phyloP scores from a whole-genome alignment of 2,329 filamentous ascomycete species.

The Talaromyces albobiverticillius region DNA sequence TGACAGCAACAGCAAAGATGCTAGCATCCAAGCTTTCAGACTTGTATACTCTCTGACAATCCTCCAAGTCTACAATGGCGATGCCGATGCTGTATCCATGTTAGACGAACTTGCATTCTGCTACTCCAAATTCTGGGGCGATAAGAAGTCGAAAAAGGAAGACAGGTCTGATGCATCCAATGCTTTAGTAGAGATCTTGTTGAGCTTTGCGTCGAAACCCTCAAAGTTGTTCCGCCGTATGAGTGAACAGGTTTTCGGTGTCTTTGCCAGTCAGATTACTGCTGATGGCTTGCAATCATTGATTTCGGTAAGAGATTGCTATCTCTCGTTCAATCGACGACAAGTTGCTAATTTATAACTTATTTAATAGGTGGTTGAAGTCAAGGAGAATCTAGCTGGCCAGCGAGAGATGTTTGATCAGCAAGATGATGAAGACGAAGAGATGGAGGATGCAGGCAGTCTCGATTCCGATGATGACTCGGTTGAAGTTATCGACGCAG shows the following conservation, averaged over 20 bases:
- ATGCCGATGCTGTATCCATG: conserved; percentile 78
- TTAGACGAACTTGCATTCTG: conserved; percentile 78
- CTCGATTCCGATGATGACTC: conserved; percentile 31
- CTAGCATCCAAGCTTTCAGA: conserved; percentile 73
- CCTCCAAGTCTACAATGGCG: conserved; percentile 85
- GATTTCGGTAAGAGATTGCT: conserved; percentile 38
- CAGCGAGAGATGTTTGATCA: conserved; percentile 83
- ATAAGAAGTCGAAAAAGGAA: conserved; percentile 52
- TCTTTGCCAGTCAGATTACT: conserved; percentile 74
- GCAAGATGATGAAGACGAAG: conserved; percentile 58
- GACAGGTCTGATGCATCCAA: conserved; percentile 57
- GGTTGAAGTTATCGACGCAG: conserved; percentile 24
- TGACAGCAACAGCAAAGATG: conserved; percentile 40
- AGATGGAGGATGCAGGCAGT: conserved; percentile 46
- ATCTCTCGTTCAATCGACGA: background rate
- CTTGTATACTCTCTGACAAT: conserved; percentile 81
- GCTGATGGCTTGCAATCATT: conserved; percentile 66
- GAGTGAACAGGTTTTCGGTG: conserved; percentile 81
- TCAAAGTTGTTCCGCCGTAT: conserved; percentile 82
- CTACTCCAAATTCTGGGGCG: conserved; percentile 59
- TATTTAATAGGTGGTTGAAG: conserved; percentile 63
- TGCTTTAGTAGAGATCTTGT: conserved; percentile 77
- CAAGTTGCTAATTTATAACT: background rate
- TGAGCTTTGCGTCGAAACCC: conserved; percentile 84
- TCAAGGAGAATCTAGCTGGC: conserved; percentile 77